A percentile compares a stretch with the other conserved stretches of the same genome.
These are phyloP conservation scores for Diaporthe vaccinii DNA, from an alignment of 2,329 filamentous ascomycete genomes.

Conservation along the genomic window DNA sequence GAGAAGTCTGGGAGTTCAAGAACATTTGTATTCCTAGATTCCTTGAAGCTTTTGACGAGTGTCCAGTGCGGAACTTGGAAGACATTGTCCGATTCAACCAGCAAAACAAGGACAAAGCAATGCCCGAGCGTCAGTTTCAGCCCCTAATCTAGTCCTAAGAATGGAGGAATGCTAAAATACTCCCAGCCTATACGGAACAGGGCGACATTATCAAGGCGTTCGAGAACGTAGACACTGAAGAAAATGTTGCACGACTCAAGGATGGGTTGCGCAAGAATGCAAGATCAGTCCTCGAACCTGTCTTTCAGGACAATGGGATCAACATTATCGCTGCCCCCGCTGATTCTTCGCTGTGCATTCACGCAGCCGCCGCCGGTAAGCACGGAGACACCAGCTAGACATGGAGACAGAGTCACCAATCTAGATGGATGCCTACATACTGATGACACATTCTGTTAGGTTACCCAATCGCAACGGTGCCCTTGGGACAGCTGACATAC, in stretches of 20 bases:
- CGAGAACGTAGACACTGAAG: not conserved
- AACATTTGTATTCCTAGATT: slow-evolving; percentile 11
- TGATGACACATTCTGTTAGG: not conserved
- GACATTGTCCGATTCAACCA: not conserved
- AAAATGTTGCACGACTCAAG: not conserved
- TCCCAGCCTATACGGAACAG: not conserved
- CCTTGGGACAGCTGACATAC: not conserved
- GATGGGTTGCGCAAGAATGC: not conserved
- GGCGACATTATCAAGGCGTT: slow-evolving; percentile 5
- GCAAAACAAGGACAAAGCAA: slow-evolving; percentile 1
- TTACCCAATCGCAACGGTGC: not conserved
- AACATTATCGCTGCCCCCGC: slow-evolving; percentile 3
- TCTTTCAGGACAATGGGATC: not conserved
- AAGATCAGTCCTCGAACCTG: not conserved
- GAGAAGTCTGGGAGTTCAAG: slow-evolving; percentile 12
- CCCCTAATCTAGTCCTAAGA: not conserved
- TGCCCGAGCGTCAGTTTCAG: not conserved
- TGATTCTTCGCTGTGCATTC: not conserved
- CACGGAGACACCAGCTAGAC: not conserved
- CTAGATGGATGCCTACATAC: not conserved
- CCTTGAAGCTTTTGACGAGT: not conserved
- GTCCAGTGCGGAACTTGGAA: slow-evolving; percentile 7
- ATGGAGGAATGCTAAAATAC: not conserved
- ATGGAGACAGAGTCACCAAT: not conserved
- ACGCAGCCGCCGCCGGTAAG: slow-evolving; percentile 17